Conservation (phyloP, 352 stramenopile species). For the Thraustochytrium sp. region DNA sequence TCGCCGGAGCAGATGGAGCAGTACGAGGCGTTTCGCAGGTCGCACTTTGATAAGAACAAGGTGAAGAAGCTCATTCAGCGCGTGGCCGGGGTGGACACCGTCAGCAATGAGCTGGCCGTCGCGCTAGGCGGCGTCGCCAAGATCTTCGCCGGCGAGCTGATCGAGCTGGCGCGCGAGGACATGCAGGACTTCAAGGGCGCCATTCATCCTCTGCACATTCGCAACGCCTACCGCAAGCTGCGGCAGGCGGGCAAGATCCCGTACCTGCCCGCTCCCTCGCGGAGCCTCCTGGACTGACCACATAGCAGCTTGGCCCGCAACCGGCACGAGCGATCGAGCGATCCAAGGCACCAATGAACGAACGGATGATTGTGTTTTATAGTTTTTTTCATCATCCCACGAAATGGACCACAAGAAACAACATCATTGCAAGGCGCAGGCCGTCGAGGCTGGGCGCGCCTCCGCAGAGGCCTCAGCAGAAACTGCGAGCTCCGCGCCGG, state of each 20-base stretch:
- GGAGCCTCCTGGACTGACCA: conserved; percentile 9
- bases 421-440: too few relatives aligned
- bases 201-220: conserved; percentile 40
- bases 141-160: conserved; percentile 37
- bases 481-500: too few relatives aligned
- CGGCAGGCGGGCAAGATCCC: conserved; percentile 18
- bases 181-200: conserved; percentile 29
- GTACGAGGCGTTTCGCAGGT: conserved; percentile 31
- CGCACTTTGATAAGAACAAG: conserved; percentile 36
- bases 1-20: conserved; percentile 17
- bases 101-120: conserved; percentile 39
- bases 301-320: not conserved
- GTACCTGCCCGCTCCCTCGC: not conserved
- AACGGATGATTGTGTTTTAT: too few relatives aligned
- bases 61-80: conserved; percentile 21
- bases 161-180: conserved; percentile 29
- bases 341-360: too few relatives aligned
- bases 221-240: conserved; percentile 17
- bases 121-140: conserved; percentile 20
- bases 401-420: too few relatives aligned
- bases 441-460: too few relatives aligned
- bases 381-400: too few relatives aligned
- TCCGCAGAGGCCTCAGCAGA: too few relatives aligned
- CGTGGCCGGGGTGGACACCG: not conserved
- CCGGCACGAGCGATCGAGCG: too few relatives aligned